Conservation (phyloP, 768 basidiomycete genomes). For the Boletus fagicola region DNA sequence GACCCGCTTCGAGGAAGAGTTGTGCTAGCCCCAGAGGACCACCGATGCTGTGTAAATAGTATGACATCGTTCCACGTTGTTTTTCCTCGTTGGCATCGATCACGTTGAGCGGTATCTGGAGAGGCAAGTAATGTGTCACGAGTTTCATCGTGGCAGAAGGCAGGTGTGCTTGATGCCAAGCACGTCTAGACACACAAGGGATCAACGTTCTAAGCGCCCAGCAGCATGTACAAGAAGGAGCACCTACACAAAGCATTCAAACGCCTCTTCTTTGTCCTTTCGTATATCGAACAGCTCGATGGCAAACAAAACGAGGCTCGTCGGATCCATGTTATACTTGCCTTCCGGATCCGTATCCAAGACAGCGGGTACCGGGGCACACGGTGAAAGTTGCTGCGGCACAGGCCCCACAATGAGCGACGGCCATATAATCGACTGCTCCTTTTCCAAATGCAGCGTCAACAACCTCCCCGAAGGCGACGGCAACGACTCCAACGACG, state of each 20-base stretch:
- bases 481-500: conserved; percentile 72
- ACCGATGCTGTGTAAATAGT: conserved; percentile 67
- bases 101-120: conserved; percentile 43
- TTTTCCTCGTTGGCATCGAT: conserved; percentile 37
- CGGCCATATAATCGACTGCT: conserved; percentile 79
- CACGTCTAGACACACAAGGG: conserved; percentile 49
- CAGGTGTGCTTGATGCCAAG: conserved; percentile 75
- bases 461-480: conserved; percentile 62
- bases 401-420: conserved; percentile 73
- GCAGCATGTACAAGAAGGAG: not conserved
- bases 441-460: conserved; percentile 80
- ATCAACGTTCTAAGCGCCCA: conserved; percentile 1
- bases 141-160: conserved; percentile 78
- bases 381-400: conserved; percentile 57
- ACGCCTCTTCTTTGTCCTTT: conserved; percentile 72
- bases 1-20: conserved; percentile 74
- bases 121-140: conserved; percentile 68
- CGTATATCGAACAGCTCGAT: conserved; percentile 74
- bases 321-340: conserved; percentile 83
- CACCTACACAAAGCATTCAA: conserved; percentile 76
- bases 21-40: conserved; percentile 66
- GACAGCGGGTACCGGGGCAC: conserved; percentile 48
- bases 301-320: conserved; percentile 69
- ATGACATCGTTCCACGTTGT: conserved; percentile 51
- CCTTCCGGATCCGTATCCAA: conserved; percentile 52